Percentiles rank a stretch among this genome's conserved stretches.
Conservation (phyloP, 2,329 filamentous ascomycete genomes). For the Penicillium sp. region DNA sequence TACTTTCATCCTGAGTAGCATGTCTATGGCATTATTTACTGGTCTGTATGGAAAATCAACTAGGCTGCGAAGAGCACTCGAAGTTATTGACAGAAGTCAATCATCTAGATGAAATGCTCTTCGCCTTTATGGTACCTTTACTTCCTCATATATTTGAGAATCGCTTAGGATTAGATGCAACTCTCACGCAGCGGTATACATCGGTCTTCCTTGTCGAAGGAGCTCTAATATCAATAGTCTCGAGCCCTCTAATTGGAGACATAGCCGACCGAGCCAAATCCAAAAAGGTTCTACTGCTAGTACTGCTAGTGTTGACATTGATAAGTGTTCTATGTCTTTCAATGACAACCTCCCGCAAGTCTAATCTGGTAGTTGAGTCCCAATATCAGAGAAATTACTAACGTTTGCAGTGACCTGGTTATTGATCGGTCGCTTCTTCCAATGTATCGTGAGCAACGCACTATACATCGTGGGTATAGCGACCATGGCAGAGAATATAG, state of each 20-base stretch:
- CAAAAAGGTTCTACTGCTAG: constrained; percentile 15
- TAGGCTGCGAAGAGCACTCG: too few relatives aligned
- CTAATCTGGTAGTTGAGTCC: too few relatives aligned
- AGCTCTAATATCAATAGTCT: constrained; percentile 18
- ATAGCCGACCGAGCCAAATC: constrained; percentile 15
- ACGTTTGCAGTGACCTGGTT: constrained; percentile 5
- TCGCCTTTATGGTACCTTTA: constrained; percentile 23
- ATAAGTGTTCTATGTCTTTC: constrained; percentile 13
- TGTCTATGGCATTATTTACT: constrained; percentile 21
- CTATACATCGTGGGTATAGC: constrained; percentile 15
- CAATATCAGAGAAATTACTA: background rate
- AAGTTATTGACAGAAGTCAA: background rate
- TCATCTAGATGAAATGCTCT: constrained; percentile 20
- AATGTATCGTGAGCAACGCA: constrained; percentile 14
- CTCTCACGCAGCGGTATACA: constrained; percentile 15
- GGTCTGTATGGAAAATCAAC: constrained; percentile 2
- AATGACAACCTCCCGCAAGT: constrained; percentile 7
- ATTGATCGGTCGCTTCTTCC: constrained; percentile 17
- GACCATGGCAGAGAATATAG: constrained; percentile 16
- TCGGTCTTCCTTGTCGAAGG: constrained; percentile 23
- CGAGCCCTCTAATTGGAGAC: constrained; percentile 19
- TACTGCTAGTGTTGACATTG: constrained; percentile 7
- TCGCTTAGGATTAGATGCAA: constrained; percentile 14
- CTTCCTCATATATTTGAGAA: constrained; percentile 20
- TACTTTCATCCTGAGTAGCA: constrained; percentile 17